These are phyloP conservation scores for Calycina marina DNA, from an alignment of 2,329 filamentous ascomycete species.

Conservation along the genomic window DNA sequence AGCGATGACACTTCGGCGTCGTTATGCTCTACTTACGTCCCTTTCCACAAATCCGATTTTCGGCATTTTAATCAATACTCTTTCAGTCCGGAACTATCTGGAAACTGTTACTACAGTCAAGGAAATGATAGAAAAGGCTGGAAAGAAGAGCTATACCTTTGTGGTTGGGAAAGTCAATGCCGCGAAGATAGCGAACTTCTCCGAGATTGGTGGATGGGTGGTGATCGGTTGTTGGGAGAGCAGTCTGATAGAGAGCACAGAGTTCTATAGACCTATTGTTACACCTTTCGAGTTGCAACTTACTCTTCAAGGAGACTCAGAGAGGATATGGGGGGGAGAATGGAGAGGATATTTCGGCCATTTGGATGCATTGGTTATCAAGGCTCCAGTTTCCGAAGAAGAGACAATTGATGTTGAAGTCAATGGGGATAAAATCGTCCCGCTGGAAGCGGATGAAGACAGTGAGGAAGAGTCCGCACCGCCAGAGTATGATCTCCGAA, in stretches of 20 bases:
- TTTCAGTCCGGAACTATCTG: slow-evolving; percentile 84
- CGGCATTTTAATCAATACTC: slow-evolving; percentile 89
- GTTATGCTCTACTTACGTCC: slow-evolving; percentile 74
- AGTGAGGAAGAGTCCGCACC: slow-evolving; percentile 58
- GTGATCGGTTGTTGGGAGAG: slow-evolving; percentile 98
- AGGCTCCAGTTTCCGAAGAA: slow-evolving; percentile 16
- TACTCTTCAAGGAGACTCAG: slow-evolving; percentile 58
- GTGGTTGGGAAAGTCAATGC: slow-evolving; percentile 95
- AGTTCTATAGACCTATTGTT: slow-evolving; percentile 77
- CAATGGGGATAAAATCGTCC: slow-evolving; percentile 8
- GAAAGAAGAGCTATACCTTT: slow-evolving; percentile 92
- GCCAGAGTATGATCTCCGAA: slow-evolving; percentile 85
- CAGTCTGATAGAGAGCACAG: slow-evolving; percentile 74
- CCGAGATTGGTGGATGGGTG: slow-evolving; percentile 91
- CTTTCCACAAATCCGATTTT: slow-evolving; percentile 73
- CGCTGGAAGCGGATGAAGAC: slow-evolving; percentile 13
- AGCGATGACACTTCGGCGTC: slow-evolving; percentile 52
- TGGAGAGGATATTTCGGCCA: slow-evolving; percentile 82
- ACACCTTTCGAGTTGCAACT: slow-evolving; percentile 89
- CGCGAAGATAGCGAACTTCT: slow-evolving; percentile 92
- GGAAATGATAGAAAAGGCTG: slow-evolving; percentile 56
- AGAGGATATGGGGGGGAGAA: slow-evolving; percentile 70
- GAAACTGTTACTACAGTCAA: slow-evolving; percentile 63
- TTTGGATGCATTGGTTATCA: slow-evolving; percentile 29
- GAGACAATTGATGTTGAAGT: slow-evolving; percentile 4